These are phyloP conservation scores for Brassica carinata DNA, from an alignment of 345 rosid genomes.

Conservation along the genomic window DNA sequence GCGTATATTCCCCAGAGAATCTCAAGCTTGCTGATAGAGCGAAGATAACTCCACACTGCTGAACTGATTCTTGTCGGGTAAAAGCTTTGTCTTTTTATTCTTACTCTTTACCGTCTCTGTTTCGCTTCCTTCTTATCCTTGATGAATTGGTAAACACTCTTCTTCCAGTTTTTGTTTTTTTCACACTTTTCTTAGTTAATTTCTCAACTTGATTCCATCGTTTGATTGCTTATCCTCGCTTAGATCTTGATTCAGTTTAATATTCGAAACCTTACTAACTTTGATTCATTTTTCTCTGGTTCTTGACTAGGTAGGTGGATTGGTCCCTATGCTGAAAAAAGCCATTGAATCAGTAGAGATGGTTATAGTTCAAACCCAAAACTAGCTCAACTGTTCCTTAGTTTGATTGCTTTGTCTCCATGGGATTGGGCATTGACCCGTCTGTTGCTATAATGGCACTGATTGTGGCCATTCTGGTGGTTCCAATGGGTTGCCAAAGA, in stretches of 20 bases:
- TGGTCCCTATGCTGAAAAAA: not conserved
- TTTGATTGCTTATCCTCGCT: not conserved
- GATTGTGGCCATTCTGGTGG: constrained; percentile 32
- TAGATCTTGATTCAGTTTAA: constrained; percentile 21
- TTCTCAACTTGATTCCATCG: not conserved
- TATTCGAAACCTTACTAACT: not conserved
- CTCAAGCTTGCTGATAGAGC: constrained; percentile 23
- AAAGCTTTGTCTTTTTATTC: constrained; percentile 19
- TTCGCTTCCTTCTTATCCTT: constrained; percentile 1
- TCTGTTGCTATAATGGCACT: constrained; percentile 22
- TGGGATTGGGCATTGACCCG: not conserved
- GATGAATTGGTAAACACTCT: not conserved
- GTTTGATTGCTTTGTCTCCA: constrained; percentile 11
- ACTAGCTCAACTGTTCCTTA: constrained; percentile 10
- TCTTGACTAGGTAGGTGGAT: not conserved
- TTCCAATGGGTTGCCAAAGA: constrained; percentile 42
- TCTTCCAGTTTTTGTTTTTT: not conserved
- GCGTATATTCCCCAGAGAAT: constrained; percentile 29
- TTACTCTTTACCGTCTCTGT: constrained; percentile 20
- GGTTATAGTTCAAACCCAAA: constrained; percentile 8
- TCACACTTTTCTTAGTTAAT: not conserved
- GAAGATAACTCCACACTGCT: constrained; percentile 12
- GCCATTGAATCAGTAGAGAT: not conserved
- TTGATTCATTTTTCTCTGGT: not conserved
- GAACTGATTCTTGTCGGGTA: constrained; percentile 13